Evolutionary conservation across 306 rosid genomes (phyloP).

Genomic region (Vigna mungo): DNA sequence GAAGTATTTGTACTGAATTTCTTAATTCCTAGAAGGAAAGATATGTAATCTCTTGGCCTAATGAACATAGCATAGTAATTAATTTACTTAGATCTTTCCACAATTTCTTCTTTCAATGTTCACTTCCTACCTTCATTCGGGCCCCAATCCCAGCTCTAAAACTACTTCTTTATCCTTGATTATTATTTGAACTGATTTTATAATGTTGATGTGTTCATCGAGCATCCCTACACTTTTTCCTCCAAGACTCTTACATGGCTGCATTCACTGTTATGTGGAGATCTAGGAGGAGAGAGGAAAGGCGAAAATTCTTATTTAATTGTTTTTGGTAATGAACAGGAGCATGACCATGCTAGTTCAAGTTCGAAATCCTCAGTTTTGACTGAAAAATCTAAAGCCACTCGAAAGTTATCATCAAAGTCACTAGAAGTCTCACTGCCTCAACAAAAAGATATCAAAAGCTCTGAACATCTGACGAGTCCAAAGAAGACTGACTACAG

Average conservation of each 20-base stretch:
- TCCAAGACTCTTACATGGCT: background rate
- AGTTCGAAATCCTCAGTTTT: slow-evolving; percentile 54
- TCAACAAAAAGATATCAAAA: slow-evolving; percentile 50
- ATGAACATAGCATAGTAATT: background rate
- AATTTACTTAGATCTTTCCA: slow-evolving; percentile 25
- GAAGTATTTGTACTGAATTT: background rate
- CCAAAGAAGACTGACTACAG: slow-evolving; percentile 44
- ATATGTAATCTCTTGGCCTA: background rate
- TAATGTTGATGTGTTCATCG: background rate
- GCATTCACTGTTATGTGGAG: background rate
- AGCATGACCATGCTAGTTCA: slow-evolving; percentile 50
- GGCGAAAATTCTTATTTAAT: background rate
- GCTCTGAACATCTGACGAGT: slow-evolving; percentile 39
- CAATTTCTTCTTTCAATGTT: slow-evolving; percentile 43
- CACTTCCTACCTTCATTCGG: slow-evolving; percentile 6
- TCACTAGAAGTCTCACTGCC: slow-evolving; percentile 45
- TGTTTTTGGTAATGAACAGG: slow-evolving; percentile 59
- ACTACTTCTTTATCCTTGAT: background rate
- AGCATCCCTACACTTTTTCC: slow-evolving; percentile 1
- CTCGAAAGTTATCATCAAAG: slow-evolving; percentile 46
- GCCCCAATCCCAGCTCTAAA: slow-evolving; percentile 7
- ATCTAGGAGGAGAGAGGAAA: no score
- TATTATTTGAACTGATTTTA: slow-evolving; percentile 5
- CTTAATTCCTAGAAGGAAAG: background rate
- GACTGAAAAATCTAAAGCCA: slow-evolving; percentile 49